Evolutionary conservation across 2,329 filamentous ascomycete species (phyloP).

Genomic region (Pyrenophora graminea): DNA sequence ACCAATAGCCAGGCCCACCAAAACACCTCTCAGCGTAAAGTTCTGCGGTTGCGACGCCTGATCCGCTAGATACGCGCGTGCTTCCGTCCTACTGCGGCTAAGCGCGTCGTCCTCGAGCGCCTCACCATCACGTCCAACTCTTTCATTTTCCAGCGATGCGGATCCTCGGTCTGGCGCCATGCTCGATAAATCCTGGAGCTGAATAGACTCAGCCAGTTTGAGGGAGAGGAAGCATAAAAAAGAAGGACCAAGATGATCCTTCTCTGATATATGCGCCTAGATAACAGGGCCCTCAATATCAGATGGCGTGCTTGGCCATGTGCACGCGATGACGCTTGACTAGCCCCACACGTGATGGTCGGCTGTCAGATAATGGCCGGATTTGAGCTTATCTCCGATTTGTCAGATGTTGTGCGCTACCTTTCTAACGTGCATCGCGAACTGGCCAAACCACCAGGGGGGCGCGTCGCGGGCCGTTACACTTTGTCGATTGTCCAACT

Average conservation of each 20-base stretch:
- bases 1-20: constrained; percentile 81
- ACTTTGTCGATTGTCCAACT: no score
- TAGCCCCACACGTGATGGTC: constrained; percentile 14
- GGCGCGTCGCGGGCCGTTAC: constrained; percentile 8
- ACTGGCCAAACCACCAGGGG: constrained; percentile 1
- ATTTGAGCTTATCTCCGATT: constrained; percentile 36
- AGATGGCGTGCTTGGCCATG: constrained; percentile 28
- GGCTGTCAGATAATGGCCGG: constrained; percentile 1
- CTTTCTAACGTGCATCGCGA: constrained; percentile 27
- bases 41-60: constrained; percentile 59
- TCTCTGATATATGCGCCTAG: not conserved
- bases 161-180: constrained; percentile 46
- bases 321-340: constrained; percentile 24
- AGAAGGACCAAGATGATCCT: not conserved
- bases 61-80: constrained; percentile 33
- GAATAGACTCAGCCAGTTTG: constrained; percentile 26
- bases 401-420: constrained; percentile 28
- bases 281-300: constrained; percentile 9
- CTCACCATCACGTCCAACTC: constrained; percentile 24
- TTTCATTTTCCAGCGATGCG: constrained; percentile 25
- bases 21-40: constrained; percentile 82
- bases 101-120: constrained; percentile 16
- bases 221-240: not conserved
- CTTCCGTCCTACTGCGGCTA: constrained; percentile 22
- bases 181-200: constrained; percentile 24